phyloP scores from a whole-genome alignment of 305 asterid genomes.

The Monarda citriodora region DNA sequence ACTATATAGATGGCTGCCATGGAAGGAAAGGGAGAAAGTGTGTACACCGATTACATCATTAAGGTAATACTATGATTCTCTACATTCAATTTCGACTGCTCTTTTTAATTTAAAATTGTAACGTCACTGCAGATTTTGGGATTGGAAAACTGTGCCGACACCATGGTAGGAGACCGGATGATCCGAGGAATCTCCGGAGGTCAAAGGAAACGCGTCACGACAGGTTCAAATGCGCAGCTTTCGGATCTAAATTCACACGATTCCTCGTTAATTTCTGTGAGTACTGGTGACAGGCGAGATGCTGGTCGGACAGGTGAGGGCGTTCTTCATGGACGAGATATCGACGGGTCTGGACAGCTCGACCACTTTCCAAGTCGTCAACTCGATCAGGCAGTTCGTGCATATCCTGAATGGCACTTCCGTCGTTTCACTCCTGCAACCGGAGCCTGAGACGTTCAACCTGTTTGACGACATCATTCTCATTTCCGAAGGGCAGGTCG shows the following conservation, averaged over 20 bases:
- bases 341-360: conserved; percentile 78
- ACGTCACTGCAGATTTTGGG: conserved; percentile 24
- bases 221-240: conserved; percentile 49
- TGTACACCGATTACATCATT: too few species aligned
- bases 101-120: too few species aligned
- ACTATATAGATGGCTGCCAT: too few species aligned
- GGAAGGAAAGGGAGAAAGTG: too few species aligned
- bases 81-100: too few species aligned
- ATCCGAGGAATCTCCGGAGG: conserved; percentile 72
- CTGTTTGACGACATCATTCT: conserved; percentile 63
- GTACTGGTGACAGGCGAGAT: conserved; percentile 46
- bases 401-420: conserved; percentile 66
- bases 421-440: conserved; percentile 62
- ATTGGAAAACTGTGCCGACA: conserved; percentile 53
- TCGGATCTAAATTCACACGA: too few species aligned
- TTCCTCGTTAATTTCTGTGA: too few species aligned
- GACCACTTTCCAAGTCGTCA: conserved; percentile 60
- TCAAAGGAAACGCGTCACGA: conserved; percentile 61
- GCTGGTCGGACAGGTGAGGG: conserved; percentile 65
- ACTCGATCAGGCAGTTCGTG: conserved; percentile 48
- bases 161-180: conserved; percentile 54
- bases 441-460: conserved; percentile 63
- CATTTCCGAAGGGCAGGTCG: conserved; percentile 56
- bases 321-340: conserved; percentile 78
- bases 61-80: too few species aligned